A percentile compares a stretch with the other conserved stretches of the same genome.
These are phyloP conservation scores for Leishmania major DNA, from an alignment of 208 protist species.

Conservation along the genomic window DNA sequence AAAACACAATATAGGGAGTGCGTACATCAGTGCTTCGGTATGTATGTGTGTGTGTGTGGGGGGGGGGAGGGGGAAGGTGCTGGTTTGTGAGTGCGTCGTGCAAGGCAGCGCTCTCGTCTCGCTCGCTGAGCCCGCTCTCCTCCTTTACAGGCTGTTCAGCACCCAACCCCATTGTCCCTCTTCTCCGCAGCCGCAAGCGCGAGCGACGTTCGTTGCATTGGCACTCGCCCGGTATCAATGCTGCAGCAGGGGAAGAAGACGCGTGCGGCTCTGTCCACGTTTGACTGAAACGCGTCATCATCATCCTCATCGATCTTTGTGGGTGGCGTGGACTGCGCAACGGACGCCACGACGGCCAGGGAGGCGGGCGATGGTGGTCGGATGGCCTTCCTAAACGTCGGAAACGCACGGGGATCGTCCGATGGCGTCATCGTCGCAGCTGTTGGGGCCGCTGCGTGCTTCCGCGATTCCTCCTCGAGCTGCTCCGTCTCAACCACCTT, in stretches of 20 bases:
- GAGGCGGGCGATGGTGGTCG: neutral
- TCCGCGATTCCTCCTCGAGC: neutral
- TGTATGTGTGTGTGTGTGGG: too few relatives aligned
- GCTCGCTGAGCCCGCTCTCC: too few relatives aligned
- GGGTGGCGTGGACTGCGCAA: neutral
- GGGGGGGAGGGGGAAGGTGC: too few relatives aligned
- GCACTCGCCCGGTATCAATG: conserved; percentile 11
- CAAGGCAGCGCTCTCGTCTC: neutral
- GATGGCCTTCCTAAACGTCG: conserved; percentile 27
- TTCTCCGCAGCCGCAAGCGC: neutral
- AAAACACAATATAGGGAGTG: neutral
- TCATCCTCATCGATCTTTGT: neutral
- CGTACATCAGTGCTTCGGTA: neutral
- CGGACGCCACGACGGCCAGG: neutral
- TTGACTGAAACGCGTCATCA: neutral
- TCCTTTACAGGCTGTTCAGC: neutral
- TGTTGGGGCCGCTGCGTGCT: neutral
- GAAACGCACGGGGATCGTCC: conserved; percentile 9
- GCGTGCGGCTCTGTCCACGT: conserved; percentile 19
- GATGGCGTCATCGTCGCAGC: neutral
- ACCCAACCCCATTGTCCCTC: neutral
- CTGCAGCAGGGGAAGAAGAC: conserved; percentile 25
- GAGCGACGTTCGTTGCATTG: neutral
- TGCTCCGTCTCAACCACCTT: neutral
- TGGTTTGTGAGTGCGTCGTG: neutral